Evolutionary conservation across 805 yeast species (phyloP), one percentile per base, ranked within the genome.

Genomic region (Lipomyces mesembrius): DNA sequence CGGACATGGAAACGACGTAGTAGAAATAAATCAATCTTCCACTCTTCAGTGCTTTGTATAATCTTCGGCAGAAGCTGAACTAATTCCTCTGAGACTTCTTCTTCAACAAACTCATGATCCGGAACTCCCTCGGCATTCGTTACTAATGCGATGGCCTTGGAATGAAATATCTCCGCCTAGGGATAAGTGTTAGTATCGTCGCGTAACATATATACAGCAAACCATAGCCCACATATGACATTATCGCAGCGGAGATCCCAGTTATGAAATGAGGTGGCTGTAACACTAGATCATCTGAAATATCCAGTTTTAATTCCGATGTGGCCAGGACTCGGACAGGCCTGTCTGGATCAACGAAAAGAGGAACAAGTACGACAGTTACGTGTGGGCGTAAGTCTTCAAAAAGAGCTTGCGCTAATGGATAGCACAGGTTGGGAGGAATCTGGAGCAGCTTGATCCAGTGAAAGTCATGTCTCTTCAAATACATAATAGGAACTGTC

Each of bases 231-330:
- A 69, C 72, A 32, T 67, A 74, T 65, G 81, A 80, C 22, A 76
- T 74, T 3, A 80, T 67, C 0, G 84, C 79, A n/a, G 86, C 90
- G 8, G 83, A 71, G 29, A 85, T 81, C 0, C 90, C 90, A 0
- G 89, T 84, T 34, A 88, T 76, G 62, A 84, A 83, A 74, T 85
- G 88, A 0, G 91, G 92, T 1, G 91, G 90, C 25, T 74, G 77
- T 62, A 88, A 76, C 9, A 71, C 39, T 0, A 73, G 46, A 14
- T 25, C 32, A 22, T 52, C 37, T 12, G 54, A 27, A 6, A 57
- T 11, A 4, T 12, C 25, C 8, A 34, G 27, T 7, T 22, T 25
- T 12, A 56, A 46, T 1, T 57, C 54, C 8, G 61, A 35, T 3
- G 71, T 66, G 4, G 51, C 27, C 8, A 71, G 57, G 17, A 61